These are phyloP conservation scores for Heteromeles arbutifolia DNA, from an alignment of 306 rosid genomes.

Conservation along the genomic window DNA sequence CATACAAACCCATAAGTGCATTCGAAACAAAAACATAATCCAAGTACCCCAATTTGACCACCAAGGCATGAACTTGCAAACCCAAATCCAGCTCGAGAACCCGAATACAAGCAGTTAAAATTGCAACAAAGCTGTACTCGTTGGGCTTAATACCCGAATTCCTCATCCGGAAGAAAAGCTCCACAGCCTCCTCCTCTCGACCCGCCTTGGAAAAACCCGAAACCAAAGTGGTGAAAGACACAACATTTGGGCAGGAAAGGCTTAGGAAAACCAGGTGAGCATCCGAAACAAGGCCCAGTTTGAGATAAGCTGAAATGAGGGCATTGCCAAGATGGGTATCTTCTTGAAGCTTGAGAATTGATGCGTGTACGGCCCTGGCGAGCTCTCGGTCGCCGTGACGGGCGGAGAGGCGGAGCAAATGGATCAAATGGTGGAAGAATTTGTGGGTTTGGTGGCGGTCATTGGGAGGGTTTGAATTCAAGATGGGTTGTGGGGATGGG, in stretches of 20 bases:
- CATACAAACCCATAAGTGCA: constrained; percentile 55
- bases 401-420: constrained; percentile 46
- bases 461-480: constrained; percentile 2
- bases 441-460: background rate
- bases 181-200: constrained; percentile 44
- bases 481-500: constrained; percentile 7
- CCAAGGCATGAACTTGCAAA: constrained; percentile 56
- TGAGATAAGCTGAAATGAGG: constrained; percentile 52
- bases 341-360: constrained; percentile 36
- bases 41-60: constrained; percentile 41
- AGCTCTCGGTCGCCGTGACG: constrained; percentile 37
- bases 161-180: constrained; percentile 58
- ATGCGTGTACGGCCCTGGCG: constrained; percentile 52
- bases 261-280: constrained; percentile 45
- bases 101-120: constrained; percentile 62
- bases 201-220: constrained; percentile 65
- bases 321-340: constrained; percentile 40
- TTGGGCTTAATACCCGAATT: constrained; percentile 52
- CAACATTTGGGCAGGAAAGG: constrained; percentile 47
- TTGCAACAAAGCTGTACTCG: constrained; percentile 61
- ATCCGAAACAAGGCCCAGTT: constrained; percentile 39
- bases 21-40: constrained; percentile 54
- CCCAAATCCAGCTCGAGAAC: constrained; percentile 36
- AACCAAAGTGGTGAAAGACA: constrained; percentile 56
- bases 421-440: constrained; percentile 12